phyloP scores from a whole-genome alignment of 441 rosid genomes.

The Geranium incanum region DNA sequence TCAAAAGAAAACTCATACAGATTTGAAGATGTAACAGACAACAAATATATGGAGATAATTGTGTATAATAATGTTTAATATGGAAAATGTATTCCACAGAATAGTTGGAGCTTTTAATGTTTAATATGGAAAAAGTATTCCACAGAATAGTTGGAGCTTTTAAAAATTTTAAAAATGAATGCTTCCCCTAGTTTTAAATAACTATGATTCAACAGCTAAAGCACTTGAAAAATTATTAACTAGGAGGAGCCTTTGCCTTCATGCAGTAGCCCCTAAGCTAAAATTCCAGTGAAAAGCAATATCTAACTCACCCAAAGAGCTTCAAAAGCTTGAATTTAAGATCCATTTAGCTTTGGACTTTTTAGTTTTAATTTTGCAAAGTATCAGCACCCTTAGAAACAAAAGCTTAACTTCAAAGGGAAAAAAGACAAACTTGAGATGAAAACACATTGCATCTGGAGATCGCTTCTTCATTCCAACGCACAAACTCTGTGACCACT shows the following conservation, averaged over 20 bases:
- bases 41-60: not conserved
- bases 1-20: not conserved
- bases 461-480: conserved; percentile 98
- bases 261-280: not conserved
- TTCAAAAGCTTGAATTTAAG: not conserved
- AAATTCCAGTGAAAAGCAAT: not conserved
- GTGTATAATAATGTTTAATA: not conserved
- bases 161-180: no score
- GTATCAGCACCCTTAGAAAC: conserved; percentile 3
- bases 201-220: not conserved
- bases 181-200: not conserved
- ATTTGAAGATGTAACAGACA: not conserved
- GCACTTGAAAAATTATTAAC: not conserved
- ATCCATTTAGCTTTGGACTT: conserved; percentile 1
- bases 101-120: not conserved
- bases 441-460: conserved; percentile 88
- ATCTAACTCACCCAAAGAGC: not conserved
- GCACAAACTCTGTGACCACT: conserved; percentile 90
- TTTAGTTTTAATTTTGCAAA: not conserved
- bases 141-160: not conserved
- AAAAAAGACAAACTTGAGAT: conserved; percentile 55
- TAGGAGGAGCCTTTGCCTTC: not conserved
- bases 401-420: conserved; percentile 9
- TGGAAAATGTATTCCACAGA: not conserved
- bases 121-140: not conserved